A percentile compares a stretch with the other conserved stretches of the same genome.
Evolutionary conservation across 345 rosid species (phyloP).

Genomic region (Eutrema heterophyllum): DNA sequence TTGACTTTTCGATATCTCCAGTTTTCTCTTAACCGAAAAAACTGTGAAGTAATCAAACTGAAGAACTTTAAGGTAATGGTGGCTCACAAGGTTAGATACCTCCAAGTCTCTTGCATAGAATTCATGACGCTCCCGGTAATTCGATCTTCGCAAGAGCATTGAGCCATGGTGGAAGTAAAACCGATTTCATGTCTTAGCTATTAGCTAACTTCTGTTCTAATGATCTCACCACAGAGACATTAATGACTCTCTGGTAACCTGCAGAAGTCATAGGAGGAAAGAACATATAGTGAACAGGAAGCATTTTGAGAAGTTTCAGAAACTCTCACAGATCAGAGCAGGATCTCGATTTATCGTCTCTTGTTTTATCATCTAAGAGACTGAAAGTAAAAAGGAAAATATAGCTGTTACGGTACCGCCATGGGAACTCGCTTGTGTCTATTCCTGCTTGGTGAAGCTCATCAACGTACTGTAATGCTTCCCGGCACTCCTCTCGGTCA

Average conservation of each 20-base stretch:
- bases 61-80: slow-evolving; percentile 9
- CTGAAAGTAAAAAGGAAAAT: too few relatives aligned
- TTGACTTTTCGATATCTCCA: background rate
- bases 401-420: slow-evolving; percentile 51
- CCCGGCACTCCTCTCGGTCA: slow-evolving; percentile 87
- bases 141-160: background rate
- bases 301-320: background rate
- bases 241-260: slow-evolving; percentile 93
- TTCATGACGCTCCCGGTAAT: slow-evolving; percentile 1
- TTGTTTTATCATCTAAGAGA: background rate
- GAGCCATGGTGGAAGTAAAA: slow-evolving; percentile 10
- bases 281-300: background rate
- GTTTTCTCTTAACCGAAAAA: background rate
- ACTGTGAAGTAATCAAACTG: background rate
- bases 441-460: slow-evolving; percentile 98
- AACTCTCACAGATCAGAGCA: background rate
- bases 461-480: slow-evolving; percentile 90
- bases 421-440: slow-evolving; percentile 95
- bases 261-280: slow-evolving; percentile 24
- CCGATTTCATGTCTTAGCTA: slow-evolving; percentile 5
- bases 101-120: slow-evolving; percentile 5
- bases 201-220: slow-evolving; percentile 11
- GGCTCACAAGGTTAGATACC: slow-evolving; percentile 7
- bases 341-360: background rate
- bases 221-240: background rate